Evolutionary conservation across 257 asterid genomes (phyloP), one percentile per base, ranked within the genome.

Genomic region (Salvia rosmarinus): DNA sequence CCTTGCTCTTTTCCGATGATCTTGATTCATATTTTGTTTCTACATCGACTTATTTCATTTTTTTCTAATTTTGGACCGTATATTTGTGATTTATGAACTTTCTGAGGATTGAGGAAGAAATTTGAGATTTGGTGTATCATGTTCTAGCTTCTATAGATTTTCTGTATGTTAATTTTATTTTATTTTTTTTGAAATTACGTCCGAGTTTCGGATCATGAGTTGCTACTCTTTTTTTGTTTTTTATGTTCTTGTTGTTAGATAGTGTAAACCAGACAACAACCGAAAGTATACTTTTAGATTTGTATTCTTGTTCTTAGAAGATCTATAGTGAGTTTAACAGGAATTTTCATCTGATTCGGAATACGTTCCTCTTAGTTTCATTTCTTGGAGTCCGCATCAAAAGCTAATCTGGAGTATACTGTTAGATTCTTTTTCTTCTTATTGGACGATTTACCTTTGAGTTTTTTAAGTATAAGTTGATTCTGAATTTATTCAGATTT

Each of bases 221-320:
- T 65, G 32, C 49, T 46, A 0, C 28, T 54, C 11, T 35, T 7
- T 30, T 46, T 49, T 10, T 49, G 23, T 14, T 0, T 47, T 32
- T 43, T 55, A 8, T 39, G 12, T 21, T 21, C 20, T 30, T 25
- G 46, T 43, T 32, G 37, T 61, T 61, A 37, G 64, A 19, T 19
- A 7, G 57, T 14, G 55, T 47, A n/a, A n/a, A 39, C 12, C 44
- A 39, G 44, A 10, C 11, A 39, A 47, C 16, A 51, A 8, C 52
- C 44, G 65, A 61, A 54, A 47, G 28, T 14, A 13, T 56, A 1
- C 71, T n/a, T 9, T 60, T 25, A 20, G 70, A 40, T 58, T 67
- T 71, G 34, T 1, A 8, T 50, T 72, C 42, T 39, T 71, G 64
- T 74, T 69, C 63, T 30, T 11, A 23, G 34, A 73, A 23, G 68